Evolutionary conservation across 2,329 filamentous ascomycete species (phyloP), one percentile per base, ranked within the genome.

Genomic region (Pestalotiopsis sp.): DNA sequence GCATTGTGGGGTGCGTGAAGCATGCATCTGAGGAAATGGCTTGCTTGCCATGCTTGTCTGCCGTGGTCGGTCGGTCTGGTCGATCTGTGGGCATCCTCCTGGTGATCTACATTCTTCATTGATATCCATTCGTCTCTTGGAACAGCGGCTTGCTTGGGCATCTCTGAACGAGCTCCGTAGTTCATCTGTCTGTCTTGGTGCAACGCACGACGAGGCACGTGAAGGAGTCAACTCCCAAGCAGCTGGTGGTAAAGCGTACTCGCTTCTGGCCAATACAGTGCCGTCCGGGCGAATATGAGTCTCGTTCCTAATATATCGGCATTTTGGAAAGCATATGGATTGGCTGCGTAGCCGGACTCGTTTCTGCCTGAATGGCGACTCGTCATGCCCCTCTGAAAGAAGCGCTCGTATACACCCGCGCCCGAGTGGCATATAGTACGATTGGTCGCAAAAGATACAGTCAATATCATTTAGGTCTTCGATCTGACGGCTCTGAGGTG

Each of bases 1-100:
- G 71, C 72, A 74, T 73, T 67, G 67, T 74, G 73, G 74, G 72
- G 73, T 74, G 70, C 68, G 69, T 72, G 69, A 69, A 69, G 69
- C 70, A 67, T 65, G 61, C 72, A 71, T 65, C 45, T 7, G 20
- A n/a, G 45, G 14, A 7, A 52, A 36, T 36, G 31, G 31, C 31
- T 36, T 36, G 31, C 31, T 36, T 36, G 41, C 45, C 45, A 52
- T 69, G 72, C 17, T 57, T 7, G 13, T 23, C 13, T 57, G 23
- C 59, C 17, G 23, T 20, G 31, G 27, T 31, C 12, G 56, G 67
- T 64, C 66, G 70, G 71, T 72, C 70, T 69, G 69, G 45, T 25
- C 41, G 57, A 58, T 58, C 63, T 39, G 20, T 23, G 17, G 45
- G 20, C 20, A 52, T 52, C 17, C 17, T 52, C 45, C 14, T 23